Base-by-base conservation (phyloP, 805 yeast species). In the Hanseniaspora valbyensis region DNA sequence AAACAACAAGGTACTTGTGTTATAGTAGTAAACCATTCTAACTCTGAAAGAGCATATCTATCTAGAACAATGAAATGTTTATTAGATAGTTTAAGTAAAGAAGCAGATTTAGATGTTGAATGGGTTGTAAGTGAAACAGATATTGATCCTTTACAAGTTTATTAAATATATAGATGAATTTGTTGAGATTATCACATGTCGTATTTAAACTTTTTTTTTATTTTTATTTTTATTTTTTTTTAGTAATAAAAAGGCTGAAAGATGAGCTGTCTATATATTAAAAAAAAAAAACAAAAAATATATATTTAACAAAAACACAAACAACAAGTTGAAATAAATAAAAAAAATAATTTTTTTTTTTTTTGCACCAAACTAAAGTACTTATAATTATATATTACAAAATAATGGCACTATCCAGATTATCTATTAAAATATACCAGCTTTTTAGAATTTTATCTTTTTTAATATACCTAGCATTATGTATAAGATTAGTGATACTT, bases 11-110 rank as follows among this genome's bases (percentile, higher is more conserved):
- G 95, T 0, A 70, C 77, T 16, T 69, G 78, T 9, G 86, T 88
- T 2, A 71, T 92, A 42, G 76, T 78, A 2, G 83, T 95, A 58
- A 90, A 90, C 59, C 98, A 92, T 60, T 76, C 95, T 18, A 90
- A 90, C 62, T 86, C 96, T 0, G 98, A 92, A 65, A 71, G 98
- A 52, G 95, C 95, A 0, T 92, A 80, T 60, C 68, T 92, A 54
- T 56, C 59, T 22, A 72, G 67, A 1, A 69, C 85, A 57, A 71
- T 74, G 62, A 42, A 49, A 18, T 30, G 53, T 5, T 44, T 50
- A 37, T 69, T 86, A 52, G 52, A 49, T 24, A 49, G 55, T 2
- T 13, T 44, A 14, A 19, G 21, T n/a, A 16, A 39, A 26, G 34
- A 48, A 19, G 38, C 24, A 7, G 32, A 28, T 21, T n/a, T 25